phyloP scores from a whole-genome alignment of 1,284 basidiomycete genomes.

The Trichosporon sp. region DNA sequence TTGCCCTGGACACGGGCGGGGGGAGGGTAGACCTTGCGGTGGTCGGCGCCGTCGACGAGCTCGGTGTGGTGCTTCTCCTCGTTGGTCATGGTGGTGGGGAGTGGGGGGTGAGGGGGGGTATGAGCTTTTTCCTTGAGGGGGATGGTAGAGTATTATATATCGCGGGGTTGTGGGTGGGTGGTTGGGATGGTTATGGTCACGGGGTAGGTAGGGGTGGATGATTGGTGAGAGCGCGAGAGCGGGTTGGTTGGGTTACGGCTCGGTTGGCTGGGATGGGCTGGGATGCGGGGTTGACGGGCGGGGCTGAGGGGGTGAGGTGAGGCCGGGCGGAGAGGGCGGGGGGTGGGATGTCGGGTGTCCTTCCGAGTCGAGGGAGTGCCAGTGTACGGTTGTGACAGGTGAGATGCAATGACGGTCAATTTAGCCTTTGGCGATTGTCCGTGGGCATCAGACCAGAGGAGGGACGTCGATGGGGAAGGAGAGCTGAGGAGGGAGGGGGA shows the following conservation, averaged over 20 bases:
- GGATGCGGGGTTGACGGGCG: no score
- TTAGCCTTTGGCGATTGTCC: background rate
- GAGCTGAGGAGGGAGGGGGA: background rate
- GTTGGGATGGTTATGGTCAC: no score
- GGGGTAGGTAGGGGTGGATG: background rate
- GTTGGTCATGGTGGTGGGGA: slow-evolving; percentile 6
- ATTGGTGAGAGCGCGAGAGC: background rate
- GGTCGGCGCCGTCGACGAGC: slow-evolving; percentile 33
- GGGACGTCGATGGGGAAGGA: background rate
- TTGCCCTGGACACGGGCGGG: slow-evolving; percentile 38
- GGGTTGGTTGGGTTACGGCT: no score
- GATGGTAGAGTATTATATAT: no score
- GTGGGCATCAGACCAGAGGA: background rate
- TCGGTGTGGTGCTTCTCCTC: slow-evolving; percentile 26
- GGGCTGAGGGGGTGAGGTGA: no score
- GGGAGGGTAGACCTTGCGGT: slow-evolving; percentile 37
- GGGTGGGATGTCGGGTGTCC: no score
- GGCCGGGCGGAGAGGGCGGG: no score
- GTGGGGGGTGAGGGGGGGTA: no score
- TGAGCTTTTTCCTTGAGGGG: no score
- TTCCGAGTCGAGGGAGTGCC: no score
- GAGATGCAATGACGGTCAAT: slow-evolving; percentile 1
- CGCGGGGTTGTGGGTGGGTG: no score
- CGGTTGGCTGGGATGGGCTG: no score
- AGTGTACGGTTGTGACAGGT: background rate